A percentile compares a stretch with the other conserved stretches of the same genome.
phyloP scores from a whole-genome alignment of 192 early-diverging fungal species.

The Coemansia sp. region DNA sequence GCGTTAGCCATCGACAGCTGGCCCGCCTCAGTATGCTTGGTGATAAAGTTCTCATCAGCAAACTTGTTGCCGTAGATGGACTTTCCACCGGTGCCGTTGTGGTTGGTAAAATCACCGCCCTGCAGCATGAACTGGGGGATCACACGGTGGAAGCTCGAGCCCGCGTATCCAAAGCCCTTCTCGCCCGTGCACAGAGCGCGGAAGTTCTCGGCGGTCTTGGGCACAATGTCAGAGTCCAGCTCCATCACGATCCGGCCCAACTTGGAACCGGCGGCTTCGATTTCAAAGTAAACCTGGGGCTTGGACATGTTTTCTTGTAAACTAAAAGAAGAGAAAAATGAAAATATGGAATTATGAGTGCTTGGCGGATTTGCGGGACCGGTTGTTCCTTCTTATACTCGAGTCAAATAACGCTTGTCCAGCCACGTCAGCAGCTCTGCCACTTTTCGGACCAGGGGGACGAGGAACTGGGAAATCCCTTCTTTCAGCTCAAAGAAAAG shows the following conservation, averaged over 20 bases:
- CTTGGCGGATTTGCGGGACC: background rate
- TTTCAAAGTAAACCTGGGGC: constrained; percentile 50
- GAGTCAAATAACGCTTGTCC: background rate
- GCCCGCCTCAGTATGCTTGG: constrained; percentile 68
- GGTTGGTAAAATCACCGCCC: constrained; percentile 81
- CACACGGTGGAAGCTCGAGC: constrained; percentile 82
- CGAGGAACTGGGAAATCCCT: background rate
- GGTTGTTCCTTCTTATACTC: background rate
- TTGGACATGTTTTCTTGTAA: background rate
- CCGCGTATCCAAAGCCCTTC: constrained; percentile 61
- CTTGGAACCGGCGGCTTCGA: constrained; percentile 18
- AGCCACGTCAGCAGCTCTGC: background rate
- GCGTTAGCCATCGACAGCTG: constrained; percentile 83
- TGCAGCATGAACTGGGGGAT: constrained; percentile 90
- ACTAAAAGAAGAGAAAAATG: background rate
- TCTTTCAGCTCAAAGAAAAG: background rate
- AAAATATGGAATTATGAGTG: background rate
- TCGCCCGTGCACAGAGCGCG: constrained; percentile 60
- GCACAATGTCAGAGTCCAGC: constrained; percentile 75
- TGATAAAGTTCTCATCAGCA: constrained; percentile 72
- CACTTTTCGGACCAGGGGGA: background rate
- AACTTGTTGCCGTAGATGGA: constrained; percentile 82
- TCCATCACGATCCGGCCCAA: constrained; percentile 42
- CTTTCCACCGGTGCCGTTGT: constrained; percentile 80
- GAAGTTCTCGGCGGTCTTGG: constrained; percentile 96